Percentiles rank a stretch among this genome's conserved stretches.
These are phyloP conservation scores for Cryptococcus sp. DNA, from an alignment of 1,284 basidiomycete genomes.

Conservation along the genomic window DNA sequence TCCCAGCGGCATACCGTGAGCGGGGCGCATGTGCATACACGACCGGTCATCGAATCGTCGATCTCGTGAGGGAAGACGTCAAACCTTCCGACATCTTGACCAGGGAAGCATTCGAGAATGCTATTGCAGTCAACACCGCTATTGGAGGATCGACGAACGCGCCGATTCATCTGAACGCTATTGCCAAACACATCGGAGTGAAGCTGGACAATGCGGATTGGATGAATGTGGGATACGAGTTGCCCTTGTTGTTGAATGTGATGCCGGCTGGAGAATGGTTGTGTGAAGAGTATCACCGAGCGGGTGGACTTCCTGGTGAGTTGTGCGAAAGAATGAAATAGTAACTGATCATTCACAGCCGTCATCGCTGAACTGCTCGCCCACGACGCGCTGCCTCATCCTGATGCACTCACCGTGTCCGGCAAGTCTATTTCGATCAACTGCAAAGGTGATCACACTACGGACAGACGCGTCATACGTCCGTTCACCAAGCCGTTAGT, in stretches of 20 bases:
- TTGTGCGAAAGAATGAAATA: not conserved
- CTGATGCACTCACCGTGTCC: constrained; percentile 43
- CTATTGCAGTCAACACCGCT: constrained; percentile 78
- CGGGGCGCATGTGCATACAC: constrained; percentile 60
- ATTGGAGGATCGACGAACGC: constrained; percentile 93
- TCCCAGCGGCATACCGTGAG: constrained; percentile 62
- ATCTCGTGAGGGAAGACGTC: constrained; percentile 78
- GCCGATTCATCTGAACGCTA: constrained; percentile 48
- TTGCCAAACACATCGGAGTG: constrained; percentile 52
- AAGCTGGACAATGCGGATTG: constrained; percentile 45
- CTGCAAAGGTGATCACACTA: constrained; percentile 42
- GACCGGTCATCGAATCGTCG: constrained; percentile 79
- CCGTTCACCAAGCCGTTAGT: constrained; percentile 45
- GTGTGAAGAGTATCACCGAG: constrained; percentile 52
- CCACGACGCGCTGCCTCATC: constrained; percentile 42
- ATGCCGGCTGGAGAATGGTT: constrained; percentile 49
- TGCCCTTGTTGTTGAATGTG: constrained; percentile 48
- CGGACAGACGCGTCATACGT: constrained; percentile 48
- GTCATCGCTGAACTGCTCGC: constrained; percentile 47
- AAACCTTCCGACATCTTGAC: constrained; percentile 93
- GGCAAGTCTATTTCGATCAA: constrained; percentile 43
- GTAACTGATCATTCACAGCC: constrained; percentile 18
- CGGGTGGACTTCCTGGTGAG: constrained; percentile 49
- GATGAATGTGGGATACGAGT: constrained; percentile 47
- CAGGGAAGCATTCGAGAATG: constrained; percentile 86